Base-by-base conservation (phyloP, 225 moss, liverwort and hornwort genomes). In the Straminergon stramineum region DNA sequence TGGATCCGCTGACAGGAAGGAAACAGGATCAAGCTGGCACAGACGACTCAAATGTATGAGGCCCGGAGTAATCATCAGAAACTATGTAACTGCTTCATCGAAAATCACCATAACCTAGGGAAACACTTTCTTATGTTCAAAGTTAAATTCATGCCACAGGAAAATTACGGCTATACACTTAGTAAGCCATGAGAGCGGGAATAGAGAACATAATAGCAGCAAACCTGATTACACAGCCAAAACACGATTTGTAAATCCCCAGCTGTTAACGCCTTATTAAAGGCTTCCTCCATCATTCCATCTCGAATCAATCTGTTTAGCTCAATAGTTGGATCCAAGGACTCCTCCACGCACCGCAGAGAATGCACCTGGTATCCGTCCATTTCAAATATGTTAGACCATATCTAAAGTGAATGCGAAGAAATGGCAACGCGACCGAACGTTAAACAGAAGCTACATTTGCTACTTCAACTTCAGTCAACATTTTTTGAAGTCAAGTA, bases 211-310 rank as follows among this genome's bases (percentile, higher is more conserved):
- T 83, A 45, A 82, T 45, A 74, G 92, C 84, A 85, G 82, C 93
- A 81, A 92, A 98, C 98, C 98, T 97, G 97, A 86, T 92, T 87
- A 88, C 98, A 98, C 76, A 98, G 94, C 98, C 98, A 98, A 86
- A 94, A 94, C 34, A 98, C 96, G 78, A 96, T 92, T 67, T 96
- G 96, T 87, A 96, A 91, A 87, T 98, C 97, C 79, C 95, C 94
- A 56, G 93, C 87, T 22, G 93, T 94, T 67, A 97, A 91, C 34
- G 97, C 97, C 89, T 94, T 97, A 91, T 95, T 98, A 85, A 98
- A 97, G 20, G 98, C 97, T 90, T 98, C 98, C 94, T 98, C 98
- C 69, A 96, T 88, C 92, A 94, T 94, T 28, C 94, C 94, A 84
- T 92, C 96, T 69, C 82, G 92, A 86, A 96, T 93, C 69, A 98